A percentile compares a stretch with the other conserved stretches of the same genome.
These are phyloP conservation scores for Epichloe brachyelytri DNA, from an alignment of 2,329 filamentous ascomycete genomes.

Conservation along the genomic window DNA sequence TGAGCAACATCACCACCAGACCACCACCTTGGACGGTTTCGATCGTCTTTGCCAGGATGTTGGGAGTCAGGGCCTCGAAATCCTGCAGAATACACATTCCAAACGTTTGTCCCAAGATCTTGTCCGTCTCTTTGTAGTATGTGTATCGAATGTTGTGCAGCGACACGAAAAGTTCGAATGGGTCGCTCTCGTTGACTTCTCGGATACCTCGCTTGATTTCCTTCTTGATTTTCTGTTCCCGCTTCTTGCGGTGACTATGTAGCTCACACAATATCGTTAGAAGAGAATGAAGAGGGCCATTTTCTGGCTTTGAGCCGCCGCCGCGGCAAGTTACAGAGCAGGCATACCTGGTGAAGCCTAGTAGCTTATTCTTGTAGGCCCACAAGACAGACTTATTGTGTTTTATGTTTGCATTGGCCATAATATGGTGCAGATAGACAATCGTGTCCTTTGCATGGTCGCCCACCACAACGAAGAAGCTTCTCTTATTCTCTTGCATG, in stretches of 20 bases:
- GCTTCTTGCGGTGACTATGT: conserved; percentile 81
- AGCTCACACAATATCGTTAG: not conserved
- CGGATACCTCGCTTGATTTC: conserved; percentile 91
- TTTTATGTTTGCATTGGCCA: conserved; percentile 80
- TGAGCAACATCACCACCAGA: conserved; percentile 76
- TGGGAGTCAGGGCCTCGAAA: conserved; percentile 96
- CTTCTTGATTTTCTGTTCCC: conserved; percentile 95
- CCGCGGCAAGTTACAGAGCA: not conserved
- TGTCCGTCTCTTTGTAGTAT: conserved; percentile 99
- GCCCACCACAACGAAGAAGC: conserved; percentile 94
- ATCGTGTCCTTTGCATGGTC: conserved; percentile 91
- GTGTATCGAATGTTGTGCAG: conserved; percentile 96
- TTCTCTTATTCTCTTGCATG: conserved; percentile 89
- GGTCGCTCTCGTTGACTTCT: conserved; percentile 84
- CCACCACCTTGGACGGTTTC: conserved; percentile 97
- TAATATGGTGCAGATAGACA: conserved; percentile 83
- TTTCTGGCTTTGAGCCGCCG: not conserved
- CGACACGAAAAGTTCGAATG: conserved; percentile 94
- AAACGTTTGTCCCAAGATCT: conserved; percentile 95
- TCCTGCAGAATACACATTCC: conserved; percentile 98
- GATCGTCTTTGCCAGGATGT: conserved; percentile 83
- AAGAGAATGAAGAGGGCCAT: not conserved
- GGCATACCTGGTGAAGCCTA: conserved; percentile 68
- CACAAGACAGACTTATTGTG: conserved; percentile 86
- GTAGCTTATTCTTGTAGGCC: conserved; percentile 96